phyloP scores from a whole-genome alignment of 2,329 filamentous ascomycete species.

The Chalaropsis thielavioides region DNA sequence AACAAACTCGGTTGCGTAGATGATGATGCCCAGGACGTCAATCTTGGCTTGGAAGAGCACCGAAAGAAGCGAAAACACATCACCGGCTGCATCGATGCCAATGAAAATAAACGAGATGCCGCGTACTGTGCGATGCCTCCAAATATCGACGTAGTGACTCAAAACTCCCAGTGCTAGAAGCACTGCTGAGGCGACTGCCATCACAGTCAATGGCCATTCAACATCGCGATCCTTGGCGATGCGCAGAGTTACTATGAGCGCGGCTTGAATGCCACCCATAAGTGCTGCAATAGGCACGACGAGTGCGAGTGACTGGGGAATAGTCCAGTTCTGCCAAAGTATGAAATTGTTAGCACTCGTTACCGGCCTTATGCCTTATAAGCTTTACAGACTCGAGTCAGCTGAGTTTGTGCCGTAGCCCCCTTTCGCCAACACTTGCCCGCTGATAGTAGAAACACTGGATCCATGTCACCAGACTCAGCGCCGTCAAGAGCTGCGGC shows the following conservation, averaged over 20 bases:
- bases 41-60: slow-evolving; percentile 45
- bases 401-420: neutral
- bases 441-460: slow-evolving; percentile 32
- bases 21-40: slow-evolving; percentile 48
- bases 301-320: slow-evolving; percentile 33
- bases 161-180: slow-evolving; percentile 52
- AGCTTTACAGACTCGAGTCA: neutral
- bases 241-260: slow-evolving; percentile 42
- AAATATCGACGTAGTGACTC: slow-evolving; percentile 57
- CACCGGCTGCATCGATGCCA: slow-evolving; percentile 52
- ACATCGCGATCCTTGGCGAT: slow-evolving; percentile 30
- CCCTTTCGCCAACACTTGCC: slow-evolving; percentile 21
- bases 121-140: slow-evolving; percentile 47
- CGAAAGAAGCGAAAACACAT: slow-evolving; percentile 51
- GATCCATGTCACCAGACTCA: slow-evolving; percentile 32
- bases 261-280: slow-evolving; percentile 46
- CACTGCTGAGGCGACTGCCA: slow-evolving; percentile 50
- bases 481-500: slow-evolving; percentile 30
- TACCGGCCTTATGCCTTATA: neutral
- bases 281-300: slow-evolving; percentile 37
- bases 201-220: slow-evolving; percentile 49
- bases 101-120: slow-evolving; percentile 62
- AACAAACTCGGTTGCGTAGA: slow-evolving; percentile 50
- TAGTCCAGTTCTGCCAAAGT: slow-evolving; percentile 34
- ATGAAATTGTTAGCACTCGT: neutral